Evolutionary conservation across 2,329 filamentous ascomycete species (phyloP).

Genomic region (Malbranchea zuffiana): DNA sequence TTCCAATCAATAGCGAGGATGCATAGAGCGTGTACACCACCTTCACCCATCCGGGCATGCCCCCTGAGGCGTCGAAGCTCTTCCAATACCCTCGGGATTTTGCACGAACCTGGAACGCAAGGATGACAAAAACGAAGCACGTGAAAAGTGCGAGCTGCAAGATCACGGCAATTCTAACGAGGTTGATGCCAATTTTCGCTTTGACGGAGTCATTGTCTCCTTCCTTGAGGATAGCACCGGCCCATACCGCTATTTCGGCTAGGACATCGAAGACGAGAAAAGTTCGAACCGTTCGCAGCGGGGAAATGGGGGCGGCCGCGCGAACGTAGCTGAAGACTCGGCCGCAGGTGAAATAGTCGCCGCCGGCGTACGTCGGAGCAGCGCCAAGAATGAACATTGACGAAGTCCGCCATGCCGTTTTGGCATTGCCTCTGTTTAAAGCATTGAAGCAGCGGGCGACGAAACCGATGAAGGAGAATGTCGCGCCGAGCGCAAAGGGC

Average conservation of each 20-base stretch:
- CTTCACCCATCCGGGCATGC: constrained; percentile 6
- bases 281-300: constrained; percentile 7
- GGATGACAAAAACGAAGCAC: constrained; percentile 6
- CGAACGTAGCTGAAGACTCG: constrained; percentile 11
- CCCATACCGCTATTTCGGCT: constrained; percentile 11
- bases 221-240: constrained; percentile 3
- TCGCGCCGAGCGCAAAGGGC: constrained; percentile 8
- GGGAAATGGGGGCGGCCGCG: constrained; percentile 10
- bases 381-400: constrained; percentile 12
- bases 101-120: constrained; percentile 6
- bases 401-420: constrained; percentile 3
- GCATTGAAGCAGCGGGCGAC: constrained; percentile 6
- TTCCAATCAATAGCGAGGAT: constrained; percentile 11
- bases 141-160: constrained; percentile 6
- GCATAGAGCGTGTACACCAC: constrained; percentile 10
- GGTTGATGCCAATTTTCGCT: constrained; percentile 7
- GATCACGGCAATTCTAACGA: constrained; percentile 10
- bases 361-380: constrained; percentile 11
- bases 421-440: constrained; percentile 2
- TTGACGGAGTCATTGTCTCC: background rate
- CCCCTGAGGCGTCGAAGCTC: background rate
- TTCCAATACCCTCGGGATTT: background rate
- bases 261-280: constrained; percentile 12
- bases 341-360: constrained; percentile 12
- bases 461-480: constrained; percentile 10